Base-by-base conservation (phyloP, 805 yeast genomes). In the Ogataea haglerorum region DNA sequence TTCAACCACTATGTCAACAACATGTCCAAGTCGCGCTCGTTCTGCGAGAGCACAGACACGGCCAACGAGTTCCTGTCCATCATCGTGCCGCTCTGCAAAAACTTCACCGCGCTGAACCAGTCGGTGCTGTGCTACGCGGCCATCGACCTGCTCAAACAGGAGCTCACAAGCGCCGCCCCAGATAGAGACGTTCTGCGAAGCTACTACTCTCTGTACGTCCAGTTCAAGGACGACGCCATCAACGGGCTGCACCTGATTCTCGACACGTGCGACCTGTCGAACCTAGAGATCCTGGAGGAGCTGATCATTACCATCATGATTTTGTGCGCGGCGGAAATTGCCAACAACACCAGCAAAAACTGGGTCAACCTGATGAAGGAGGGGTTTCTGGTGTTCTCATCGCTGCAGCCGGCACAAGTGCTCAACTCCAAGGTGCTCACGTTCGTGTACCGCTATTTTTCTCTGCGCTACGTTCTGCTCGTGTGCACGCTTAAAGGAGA, bases 351-450 rank as follows among this genome's bases (percentile, higher is more conserved):
- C 10, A 54, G 54, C 43, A 47, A 36, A 12, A 46, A 45, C 30
- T 63, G 67, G 67, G 42, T 57, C n/a, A 54, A 51, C 26, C 55
- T 56, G 30, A 33, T 63, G 38, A 54, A 57, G 36, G 63, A 63
- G 41, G 58, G 59, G 8, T 57, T 60, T 27, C 24, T 63, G 13
- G 48, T 62, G 13, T 57, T 60, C 21, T 51, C 53, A 13, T 47
- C 54, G 3, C 34, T 60, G 15, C 43, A 46, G 15, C 45, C 45
- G 10, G 32, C 43, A 9, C 50, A 48, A 31, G 53, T 63, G 9
- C 19, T 55, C 10, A 31, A 42, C 10, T 54, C 60, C 4, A 41
- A 51, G n/a, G 46, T 52, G 14, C 47, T 62, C 21, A 38, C 36
- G 15, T 63, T 63, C 39, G 61, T 57, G 9, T 63, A 63, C 32